These are phyloP conservation scores for Exophiala aquamarina DNA, from an alignment of 2,329 filamentous ascomycete genomes.

Conservation along the genomic window DNA sequence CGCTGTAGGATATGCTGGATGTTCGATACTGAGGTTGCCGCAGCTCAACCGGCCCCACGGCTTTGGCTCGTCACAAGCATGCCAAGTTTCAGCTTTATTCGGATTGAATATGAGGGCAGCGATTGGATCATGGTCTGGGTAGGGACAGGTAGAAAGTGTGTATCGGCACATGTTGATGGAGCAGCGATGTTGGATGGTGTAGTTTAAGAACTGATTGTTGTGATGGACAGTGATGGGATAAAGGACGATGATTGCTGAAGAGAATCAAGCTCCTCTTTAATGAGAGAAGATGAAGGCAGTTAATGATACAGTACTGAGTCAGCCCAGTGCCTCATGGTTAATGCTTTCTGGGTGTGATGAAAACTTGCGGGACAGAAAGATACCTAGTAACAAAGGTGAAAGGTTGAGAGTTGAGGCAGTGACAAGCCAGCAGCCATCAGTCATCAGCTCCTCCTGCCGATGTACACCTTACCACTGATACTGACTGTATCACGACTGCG, in stretches of 20 bases:
- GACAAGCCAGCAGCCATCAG: no score
- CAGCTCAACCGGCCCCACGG: constrained; percentile 23
- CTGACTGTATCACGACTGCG: no score
- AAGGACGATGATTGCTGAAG: neutral
- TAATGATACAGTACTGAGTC: no score
- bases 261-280: no score
- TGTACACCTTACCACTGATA: no score
- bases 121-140: constrained; percentile 19
- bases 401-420: no score
- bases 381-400: no score
- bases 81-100: constrained; percentile 11
- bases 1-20: neutral
- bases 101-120: constrained; percentile 18
- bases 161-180: constrained; percentile 17
- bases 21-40: constrained; percentile 17
- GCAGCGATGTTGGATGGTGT: neutral
- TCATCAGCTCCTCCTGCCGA: no score
- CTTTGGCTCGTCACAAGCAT: constrained; percentile 14
- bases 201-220: neutral
- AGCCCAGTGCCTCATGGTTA: no score
- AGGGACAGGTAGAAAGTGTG: constrained; percentile 19
- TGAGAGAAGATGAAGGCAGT: no score
- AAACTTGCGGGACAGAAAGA: no score
- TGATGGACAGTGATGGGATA: neutral
- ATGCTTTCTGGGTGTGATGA: no score